phyloP scores from a whole-genome alignment of 441 rosid species.

The Gossypium schwendimanii region DNA sequence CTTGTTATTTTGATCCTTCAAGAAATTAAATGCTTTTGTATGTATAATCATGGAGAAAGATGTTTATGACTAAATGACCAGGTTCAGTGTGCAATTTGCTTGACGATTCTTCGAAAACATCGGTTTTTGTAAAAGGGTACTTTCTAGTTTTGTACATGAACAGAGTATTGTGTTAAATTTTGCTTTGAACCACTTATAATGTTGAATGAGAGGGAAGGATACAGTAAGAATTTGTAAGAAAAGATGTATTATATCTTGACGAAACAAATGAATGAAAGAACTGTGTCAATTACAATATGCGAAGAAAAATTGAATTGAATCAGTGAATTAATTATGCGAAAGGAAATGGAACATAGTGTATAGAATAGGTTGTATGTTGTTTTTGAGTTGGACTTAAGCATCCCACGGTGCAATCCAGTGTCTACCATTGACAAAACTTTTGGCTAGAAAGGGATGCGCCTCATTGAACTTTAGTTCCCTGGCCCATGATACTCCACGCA shows the following conservation, averaged over 20 bases:
- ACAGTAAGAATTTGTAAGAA: neutral
- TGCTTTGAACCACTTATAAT: neutral
- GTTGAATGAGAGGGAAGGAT: neutral
- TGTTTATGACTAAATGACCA: neutral
- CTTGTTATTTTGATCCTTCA: slow-evolving; percentile 1
- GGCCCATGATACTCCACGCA: slow-evolving; percentile 78
- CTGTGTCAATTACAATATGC: neutral
- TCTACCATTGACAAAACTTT: slow-evolving; percentile 86
- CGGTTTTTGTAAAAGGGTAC: neutral
- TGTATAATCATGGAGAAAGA: neutral
- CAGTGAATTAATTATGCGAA: neutral
- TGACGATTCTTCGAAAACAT: neutral
- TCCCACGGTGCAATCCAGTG: slow-evolving; percentile 83
- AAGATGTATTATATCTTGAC: neutral
- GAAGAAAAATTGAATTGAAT: neutral
- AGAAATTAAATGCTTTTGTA: no score
- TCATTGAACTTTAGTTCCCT: slow-evolving; percentile 63
- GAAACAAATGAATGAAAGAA: slow-evolving; percentile 8
- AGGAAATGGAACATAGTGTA: neutral
- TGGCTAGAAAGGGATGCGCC: slow-evolving; percentile 71
- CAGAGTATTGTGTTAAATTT: neutral
- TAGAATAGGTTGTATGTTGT: neutral
- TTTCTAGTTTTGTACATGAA: neutral
- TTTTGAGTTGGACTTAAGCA: slow-evolving; percentile 24
- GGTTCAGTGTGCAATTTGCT: neutral